Evolutionary conservation across 148 eudicot species (phyloP).

Genomic region (Fagopyrum esculentum): DNA sequence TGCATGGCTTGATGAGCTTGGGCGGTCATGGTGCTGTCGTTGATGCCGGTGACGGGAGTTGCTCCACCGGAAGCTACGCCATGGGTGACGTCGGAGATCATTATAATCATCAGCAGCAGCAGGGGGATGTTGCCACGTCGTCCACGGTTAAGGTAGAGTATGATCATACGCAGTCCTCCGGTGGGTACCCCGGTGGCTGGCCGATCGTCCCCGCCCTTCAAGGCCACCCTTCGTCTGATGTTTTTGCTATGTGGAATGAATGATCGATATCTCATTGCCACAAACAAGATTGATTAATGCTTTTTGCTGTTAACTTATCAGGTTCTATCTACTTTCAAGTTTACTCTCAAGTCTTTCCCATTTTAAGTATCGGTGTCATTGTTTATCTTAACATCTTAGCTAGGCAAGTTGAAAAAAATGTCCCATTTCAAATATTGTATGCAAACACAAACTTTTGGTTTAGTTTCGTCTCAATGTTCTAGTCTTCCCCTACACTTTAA

Average conservation of each 20-base stretch:
- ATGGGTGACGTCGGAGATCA: conserved; percentile 19
- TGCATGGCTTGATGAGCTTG: conserved; percentile 74
- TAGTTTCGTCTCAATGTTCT: no score
- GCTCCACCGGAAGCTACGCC: conserved; percentile 47
- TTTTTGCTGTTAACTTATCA: neutral
- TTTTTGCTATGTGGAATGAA: conserved; percentile 6
- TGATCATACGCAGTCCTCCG: neutral
- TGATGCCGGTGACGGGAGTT: conserved; percentile 47
- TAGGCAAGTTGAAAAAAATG: no score
- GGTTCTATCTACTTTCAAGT: neutral
- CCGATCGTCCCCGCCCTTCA: neutral
- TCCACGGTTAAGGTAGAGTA: conserved; percentile 6
- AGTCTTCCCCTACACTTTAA: no score
- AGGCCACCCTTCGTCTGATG: neutral
- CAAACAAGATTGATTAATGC: neutral
- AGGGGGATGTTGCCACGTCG: neutral
- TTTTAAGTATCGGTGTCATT: neutral
- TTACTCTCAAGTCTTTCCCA: neutral
- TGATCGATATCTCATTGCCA: neutral
- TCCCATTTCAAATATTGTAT: no score
- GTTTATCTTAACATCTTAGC: no score
- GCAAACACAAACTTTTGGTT: neutral
- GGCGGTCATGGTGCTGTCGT: conserved; percentile 26
- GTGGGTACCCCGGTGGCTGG: conserved; percentile 4
- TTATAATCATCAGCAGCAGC: neutral